A percentile compares a stretch with the other conserved stretches of the same genome.
Evolutionary conservation across 2,329 filamentous ascomycete species (phyloP).

Genomic region (Ilyonectria sp.): DNA sequence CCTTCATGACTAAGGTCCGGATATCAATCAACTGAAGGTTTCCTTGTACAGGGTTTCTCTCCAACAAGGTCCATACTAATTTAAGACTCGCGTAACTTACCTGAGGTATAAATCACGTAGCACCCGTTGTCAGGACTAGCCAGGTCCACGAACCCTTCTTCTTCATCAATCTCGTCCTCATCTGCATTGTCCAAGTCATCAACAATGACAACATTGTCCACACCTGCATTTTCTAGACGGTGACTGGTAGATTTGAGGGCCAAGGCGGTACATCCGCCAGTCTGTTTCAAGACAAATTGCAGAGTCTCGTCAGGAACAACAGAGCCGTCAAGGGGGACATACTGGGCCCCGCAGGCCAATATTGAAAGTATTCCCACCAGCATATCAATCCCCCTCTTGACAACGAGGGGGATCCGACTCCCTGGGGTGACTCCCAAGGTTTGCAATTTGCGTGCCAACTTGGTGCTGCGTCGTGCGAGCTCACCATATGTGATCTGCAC

Average conservation of each 20-base stretch:
- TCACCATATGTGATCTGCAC: slow-evolving; percentile 61
- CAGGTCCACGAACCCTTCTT: not conserved
- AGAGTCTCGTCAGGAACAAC: slow-evolving; percentile 65
- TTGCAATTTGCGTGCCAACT: slow-evolving; percentile 58
- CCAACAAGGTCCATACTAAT: not conserved
- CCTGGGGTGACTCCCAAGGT: slow-evolving; percentile 59
- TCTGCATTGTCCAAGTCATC: slow-evolving; percentile 39
- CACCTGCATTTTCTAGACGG: slow-evolving; percentile 41
- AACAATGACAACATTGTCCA: slow-evolving; percentile 47
- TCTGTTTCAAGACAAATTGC: slow-evolving; percentile 64
- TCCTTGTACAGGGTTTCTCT: too few relatives aligned
- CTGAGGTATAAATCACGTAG: slow-evolving; percentile 70
- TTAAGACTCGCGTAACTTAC: slow-evolving; percentile 43
- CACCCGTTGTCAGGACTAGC: slow-evolving; percentile 52
- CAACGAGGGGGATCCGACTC: slow-evolving; percentile 67
- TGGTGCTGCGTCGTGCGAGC: slow-evolving; percentile 54
- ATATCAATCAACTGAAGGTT: too few relatives aligned
- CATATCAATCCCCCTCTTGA: slow-evolving; percentile 70
- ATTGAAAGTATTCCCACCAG: slow-evolving; percentile 69
- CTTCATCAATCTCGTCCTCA: too few relatives aligned
- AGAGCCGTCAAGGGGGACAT: slow-evolving; percentile 72
- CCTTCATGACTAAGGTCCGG: too few relatives aligned
- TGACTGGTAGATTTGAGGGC: slow-evolving; percentile 57
- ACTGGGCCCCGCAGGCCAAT: slow-evolving; percentile 70
- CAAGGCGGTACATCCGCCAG: slow-evolving; percentile 59